Base-by-base conservation (phyloP, 192 early-diverging fungal genomes). In the Podila horticola region DNA sequence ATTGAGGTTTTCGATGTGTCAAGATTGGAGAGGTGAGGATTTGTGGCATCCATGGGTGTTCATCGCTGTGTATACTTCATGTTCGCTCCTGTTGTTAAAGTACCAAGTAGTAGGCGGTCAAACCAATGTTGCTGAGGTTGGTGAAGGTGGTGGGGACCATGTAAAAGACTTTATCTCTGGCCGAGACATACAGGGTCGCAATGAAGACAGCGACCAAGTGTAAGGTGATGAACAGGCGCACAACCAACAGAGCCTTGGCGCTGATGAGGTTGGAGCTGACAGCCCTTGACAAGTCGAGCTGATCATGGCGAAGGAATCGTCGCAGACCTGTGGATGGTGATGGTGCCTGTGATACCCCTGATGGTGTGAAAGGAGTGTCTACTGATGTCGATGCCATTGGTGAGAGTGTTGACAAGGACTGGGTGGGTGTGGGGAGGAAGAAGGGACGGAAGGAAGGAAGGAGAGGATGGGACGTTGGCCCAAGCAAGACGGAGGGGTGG, bases 111-210 rank as follows among this genome's bases (percentile, higher is more conserved):
- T 81, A 81, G 1, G 77, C 71, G 2, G 77, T 81, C 20, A 81
- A 71, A 5, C 77, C 77, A 22, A 81, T 73, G 26, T 81, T 81
- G 62, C 77, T 81, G n/a, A 81, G 67, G 62, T 73, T 73, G 52
- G 77, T 81, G 57, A 81, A 81, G 0, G 77, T 81, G 24, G 77
- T 81, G 13, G 71, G 71, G 10, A 81, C 77, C 77, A 73, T 81
- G 57, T 81, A 81, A 62, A 81, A 81, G 52, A 81, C 67, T 2
- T 81, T 29, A 20, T 73, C 77, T 33, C 77, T 68, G 11, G 71
- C 77, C 52, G 77, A 81, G 49, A 81, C 77, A 19, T 73, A 73
- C 17, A 81, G 62, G 17, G 77, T 81, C 2, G 77, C 77, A 33
- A 81, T 69, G 26, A 81, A 81, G 57, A 81, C 77, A 8, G 71